A percentile compares a stretch with the other conserved stretches of the same genome.
Conservation (phyloP, 2,329 filamentous ascomycete species). For the Huntiella omanensis region DNA sequence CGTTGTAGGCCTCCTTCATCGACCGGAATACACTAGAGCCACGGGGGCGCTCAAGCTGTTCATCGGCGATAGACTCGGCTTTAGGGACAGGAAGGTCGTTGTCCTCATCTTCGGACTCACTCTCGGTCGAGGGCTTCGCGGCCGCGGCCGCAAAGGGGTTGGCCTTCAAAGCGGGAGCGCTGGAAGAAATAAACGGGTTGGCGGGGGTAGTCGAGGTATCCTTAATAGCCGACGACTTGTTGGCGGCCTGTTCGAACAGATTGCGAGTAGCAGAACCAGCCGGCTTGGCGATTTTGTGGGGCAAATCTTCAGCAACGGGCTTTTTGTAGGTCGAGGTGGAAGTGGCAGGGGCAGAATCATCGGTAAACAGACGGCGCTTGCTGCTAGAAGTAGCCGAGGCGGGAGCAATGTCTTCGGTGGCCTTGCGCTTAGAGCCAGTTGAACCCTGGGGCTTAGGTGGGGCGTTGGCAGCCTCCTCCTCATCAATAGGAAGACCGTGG, state of each 20-base stretch:
- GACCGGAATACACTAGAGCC: conserved; percentile 33
- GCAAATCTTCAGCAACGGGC: conserved; percentile 29
- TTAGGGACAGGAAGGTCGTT: conserved; percentile 18
- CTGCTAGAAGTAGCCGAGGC: conserved; percentile 18
- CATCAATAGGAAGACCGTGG: conserved; percentile 31
- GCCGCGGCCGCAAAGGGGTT: conserved; percentile 22
- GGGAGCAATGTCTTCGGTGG: conserved; percentile 28
- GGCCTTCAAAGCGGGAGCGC: background rate
- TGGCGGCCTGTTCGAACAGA: conserved; percentile 36
- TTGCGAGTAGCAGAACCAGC: conserved; percentile 32
- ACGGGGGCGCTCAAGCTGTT: background rate
- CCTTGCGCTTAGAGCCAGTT: conserved; percentile 33
- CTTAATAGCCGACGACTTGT: conserved; percentile 9
- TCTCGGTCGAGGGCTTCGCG: conserved; percentile 33
- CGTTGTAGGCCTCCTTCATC: conserved; percentile 30
- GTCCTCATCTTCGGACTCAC: conserved; percentile 27
- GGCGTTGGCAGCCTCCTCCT: conserved; percentile 15
- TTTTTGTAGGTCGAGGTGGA: conserved; percentile 15
- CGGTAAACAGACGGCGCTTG: conserved; percentile 30
- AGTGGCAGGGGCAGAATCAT: conserved; percentile 17
- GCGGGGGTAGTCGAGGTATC: conserved; percentile 15
- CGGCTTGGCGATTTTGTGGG: conserved; percentile 31
- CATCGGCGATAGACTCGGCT: conserved; percentile 1
- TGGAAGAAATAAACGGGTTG: conserved; percentile 35
- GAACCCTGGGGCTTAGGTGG: conserved; percentile 19